These are phyloP conservation scores for Brachypodium distachyon DNA, from an alignment of 202 grass and related monocot species.

Conservation along the genomic window DNA sequence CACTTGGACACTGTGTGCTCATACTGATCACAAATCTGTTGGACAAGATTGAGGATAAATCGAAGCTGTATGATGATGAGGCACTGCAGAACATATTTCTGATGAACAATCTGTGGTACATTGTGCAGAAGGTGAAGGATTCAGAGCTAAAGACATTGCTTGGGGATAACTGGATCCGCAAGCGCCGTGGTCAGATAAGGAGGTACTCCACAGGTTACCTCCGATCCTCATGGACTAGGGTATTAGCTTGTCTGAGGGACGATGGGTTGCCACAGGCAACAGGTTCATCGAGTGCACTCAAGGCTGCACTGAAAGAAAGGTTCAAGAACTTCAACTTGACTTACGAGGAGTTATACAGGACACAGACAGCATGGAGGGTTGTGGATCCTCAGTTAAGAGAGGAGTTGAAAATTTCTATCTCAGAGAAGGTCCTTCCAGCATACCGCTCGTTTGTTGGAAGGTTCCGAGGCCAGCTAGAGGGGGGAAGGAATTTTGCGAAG, in stretches of 20 bases:
- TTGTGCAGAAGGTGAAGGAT: conserved; percentile 96
- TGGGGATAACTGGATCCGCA: conserved; percentile 79
- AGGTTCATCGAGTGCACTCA: conserved; percentile 57
- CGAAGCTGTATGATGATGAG: conserved; percentile 68
- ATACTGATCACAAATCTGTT: conserved; percentile 65
- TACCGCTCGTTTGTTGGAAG: conserved; percentile 85
- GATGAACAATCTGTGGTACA: conserved; percentile 93
- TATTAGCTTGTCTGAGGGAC: conserved; percentile 78
- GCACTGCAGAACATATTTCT: conserved; percentile 81
- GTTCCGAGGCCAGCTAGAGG: conserved; percentile 72
- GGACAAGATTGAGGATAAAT: conserved; percentile 72
- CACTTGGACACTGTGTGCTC: conserved; percentile 48
- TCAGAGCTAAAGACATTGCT: conserved; percentile 82
- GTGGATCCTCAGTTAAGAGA: conserved; percentile 81
- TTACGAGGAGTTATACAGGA: conserved; percentile 71
- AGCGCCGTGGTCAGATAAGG: conserved; percentile 70
- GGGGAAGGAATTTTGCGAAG: conserved; percentile 47
- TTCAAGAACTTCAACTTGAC: conserved; percentile 89
- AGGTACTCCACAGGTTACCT: conserved; percentile 78
- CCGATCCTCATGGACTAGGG: conserved; percentile 71
- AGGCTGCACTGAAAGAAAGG: conserved; percentile 72
- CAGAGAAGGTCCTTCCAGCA: conserved; percentile 77
- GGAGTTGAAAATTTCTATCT: conserved; percentile 81
- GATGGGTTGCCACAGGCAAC: conserved; percentile 61
- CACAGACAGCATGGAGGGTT: conserved; percentile 76